A percentile compares a stretch with the other conserved stretches of the same genome.
These are phyloP conservation scores for Agapanthus africanus DNA, from an alignment of 106 monocot species.

Conservation along the genomic window DNA sequence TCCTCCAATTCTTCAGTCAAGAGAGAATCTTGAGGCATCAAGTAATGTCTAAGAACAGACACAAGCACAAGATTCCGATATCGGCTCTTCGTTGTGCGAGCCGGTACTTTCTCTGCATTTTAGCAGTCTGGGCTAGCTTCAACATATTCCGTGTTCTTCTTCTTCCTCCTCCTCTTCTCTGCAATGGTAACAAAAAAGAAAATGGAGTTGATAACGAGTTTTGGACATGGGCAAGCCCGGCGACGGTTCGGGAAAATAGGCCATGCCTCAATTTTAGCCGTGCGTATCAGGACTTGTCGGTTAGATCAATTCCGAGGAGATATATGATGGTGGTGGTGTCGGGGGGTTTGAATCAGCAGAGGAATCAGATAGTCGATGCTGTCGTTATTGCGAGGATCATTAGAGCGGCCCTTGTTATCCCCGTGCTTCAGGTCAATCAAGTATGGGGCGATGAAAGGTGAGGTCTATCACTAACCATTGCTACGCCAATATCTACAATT, in stretches of 20 bases:
- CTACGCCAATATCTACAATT: too few species aligned
- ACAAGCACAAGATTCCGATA: constrained; percentile 3
- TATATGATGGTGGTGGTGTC: constrained; percentile 54
- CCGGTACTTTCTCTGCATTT: constrained; percentile 9
- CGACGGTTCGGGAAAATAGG: background rate
- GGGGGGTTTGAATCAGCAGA: constrained; percentile 49
- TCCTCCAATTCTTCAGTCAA: background rate
- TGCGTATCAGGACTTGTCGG: constrained; percentile 9
- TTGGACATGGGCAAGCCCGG: constrained; percentile 11
- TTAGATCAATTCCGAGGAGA: constrained; percentile 8
- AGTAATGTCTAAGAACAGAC: background rate
- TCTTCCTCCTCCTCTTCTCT: background rate
- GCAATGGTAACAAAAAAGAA: background rate
- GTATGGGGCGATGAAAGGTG: constrained; percentile 64
- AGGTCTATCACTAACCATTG: too few species aligned
- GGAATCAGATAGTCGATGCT: constrained; percentile 55
- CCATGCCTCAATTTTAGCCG: constrained; percentile 36
- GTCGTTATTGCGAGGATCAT: constrained; percentile 46
- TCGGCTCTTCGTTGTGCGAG: background rate
- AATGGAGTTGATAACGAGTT: constrained; percentile 8
- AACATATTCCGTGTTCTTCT: constrained; percentile 3
- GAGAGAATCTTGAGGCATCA: background rate
- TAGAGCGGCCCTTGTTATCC: constrained; percentile 31
- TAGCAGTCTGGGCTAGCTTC: background rate
- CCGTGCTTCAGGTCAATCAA: constrained; percentile 52